Percentiles rank a stretch among this genome's conserved stretches.
phyloP scores from a whole-genome alignment of 768 basidiomycete species.

The Boletus subparvulus region DNA sequence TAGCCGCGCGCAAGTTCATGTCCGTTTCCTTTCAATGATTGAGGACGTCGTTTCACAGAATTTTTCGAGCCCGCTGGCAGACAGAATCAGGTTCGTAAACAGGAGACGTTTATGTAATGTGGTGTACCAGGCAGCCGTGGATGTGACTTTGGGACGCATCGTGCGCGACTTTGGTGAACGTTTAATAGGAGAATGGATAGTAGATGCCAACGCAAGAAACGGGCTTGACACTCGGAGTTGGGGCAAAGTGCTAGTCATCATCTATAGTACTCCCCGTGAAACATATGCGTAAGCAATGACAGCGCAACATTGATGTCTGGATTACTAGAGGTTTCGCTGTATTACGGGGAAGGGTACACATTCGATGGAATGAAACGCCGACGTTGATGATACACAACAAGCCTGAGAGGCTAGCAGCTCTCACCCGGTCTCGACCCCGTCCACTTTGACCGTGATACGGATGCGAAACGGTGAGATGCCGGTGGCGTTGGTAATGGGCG shows the following conservation, averaged over 20 bases:
- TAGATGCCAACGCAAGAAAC: background rate
- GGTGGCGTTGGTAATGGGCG: conserved; percentile 72
- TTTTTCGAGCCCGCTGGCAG: conserved; percentile 58
- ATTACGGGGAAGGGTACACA: background rate
- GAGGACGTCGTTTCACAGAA: conserved; percentile 37
- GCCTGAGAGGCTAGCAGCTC: no score
- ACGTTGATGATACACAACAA: background rate
- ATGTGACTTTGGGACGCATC: no score
- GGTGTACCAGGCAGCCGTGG: conserved; percentile 13
- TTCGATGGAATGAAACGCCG: background rate
- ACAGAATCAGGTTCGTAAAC: conserved; percentile 44
- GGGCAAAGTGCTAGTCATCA: background rate
- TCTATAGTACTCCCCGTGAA: background rate
- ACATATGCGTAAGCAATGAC: background rate
- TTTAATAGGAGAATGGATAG: background rate
- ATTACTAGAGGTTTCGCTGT: background rate
- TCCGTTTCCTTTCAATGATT: conserved; percentile 2
- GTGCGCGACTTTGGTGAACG: conserved; percentile 2
- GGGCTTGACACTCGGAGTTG: background rate
- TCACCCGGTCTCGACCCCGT: conserved; percentile 59
- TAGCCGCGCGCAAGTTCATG: background rate
- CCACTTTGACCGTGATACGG: conserved; percentile 64
- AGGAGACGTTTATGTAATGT: conserved; percentile 42
- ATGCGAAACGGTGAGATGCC: conserved; percentile 83
- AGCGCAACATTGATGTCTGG: no score